Percentiles rank a stretch among this genome's conserved stretches.
These are phyloP conservation scores for Paspalum vaginatum DNA, from an alignment of 176 grass and related monocot species.

Conservation along the genomic window DNA sequence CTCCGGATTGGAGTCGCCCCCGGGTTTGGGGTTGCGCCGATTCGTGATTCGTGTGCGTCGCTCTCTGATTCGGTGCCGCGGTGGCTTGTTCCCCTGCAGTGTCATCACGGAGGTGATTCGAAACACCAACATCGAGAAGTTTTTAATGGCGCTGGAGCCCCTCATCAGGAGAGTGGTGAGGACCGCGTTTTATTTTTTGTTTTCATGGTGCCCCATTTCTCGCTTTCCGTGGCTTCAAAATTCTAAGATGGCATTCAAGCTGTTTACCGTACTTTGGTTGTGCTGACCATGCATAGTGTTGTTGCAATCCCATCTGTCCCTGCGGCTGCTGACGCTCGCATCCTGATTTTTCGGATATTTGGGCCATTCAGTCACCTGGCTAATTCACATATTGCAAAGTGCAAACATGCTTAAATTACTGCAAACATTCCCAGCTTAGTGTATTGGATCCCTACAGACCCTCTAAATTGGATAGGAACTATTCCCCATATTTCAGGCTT, in stretches of 20 bases:
- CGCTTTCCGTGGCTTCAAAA: not conserved
- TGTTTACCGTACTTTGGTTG: not conserved
- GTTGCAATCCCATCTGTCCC: not conserved
- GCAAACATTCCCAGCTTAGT: not conserved
- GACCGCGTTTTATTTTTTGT: not conserved
- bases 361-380: not conserved
- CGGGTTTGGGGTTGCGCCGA: not conserved
- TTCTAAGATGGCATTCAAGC: not conserved
- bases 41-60: not conserved
- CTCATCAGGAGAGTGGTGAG: conserved; percentile 63
- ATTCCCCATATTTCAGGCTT: not conserved
- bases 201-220: not conserved
- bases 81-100: conserved; percentile 7
- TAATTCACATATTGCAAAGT: not conserved
- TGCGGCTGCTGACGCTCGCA: not conserved
- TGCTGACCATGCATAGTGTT: not conserved
- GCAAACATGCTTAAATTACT: not conserved
- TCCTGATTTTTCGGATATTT: not conserved
- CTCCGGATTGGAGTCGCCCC: not conserved
- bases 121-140: conserved; percentile 58
- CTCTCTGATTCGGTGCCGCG: conserved; percentile 19
- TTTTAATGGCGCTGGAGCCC: conserved; percentile 51
- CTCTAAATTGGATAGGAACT: not conserved
- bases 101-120: conserved; percentile 61
- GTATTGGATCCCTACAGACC: not conserved